phyloP scores from a whole-genome alignment of 2,329 filamentous ascomycete species.

The Leptographium wingfieldii region DNA sequence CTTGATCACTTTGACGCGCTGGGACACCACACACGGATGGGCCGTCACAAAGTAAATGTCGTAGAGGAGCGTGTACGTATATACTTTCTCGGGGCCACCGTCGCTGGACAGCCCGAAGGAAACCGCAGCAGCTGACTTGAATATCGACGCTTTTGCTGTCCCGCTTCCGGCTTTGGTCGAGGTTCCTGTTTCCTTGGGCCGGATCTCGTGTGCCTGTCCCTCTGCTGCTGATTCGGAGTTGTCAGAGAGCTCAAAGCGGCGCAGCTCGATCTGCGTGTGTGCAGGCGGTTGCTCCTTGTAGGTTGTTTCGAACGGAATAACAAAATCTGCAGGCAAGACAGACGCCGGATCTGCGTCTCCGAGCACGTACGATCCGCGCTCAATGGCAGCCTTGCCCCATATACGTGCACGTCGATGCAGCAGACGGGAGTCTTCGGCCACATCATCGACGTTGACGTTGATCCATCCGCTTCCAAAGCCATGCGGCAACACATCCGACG shows the following conservation, averaged over 20 bases:
- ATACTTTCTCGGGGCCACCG: slow-evolving; percentile 24
- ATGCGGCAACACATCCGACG: slow-evolving; percentile 42
- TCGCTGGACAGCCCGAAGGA: slow-evolving; percentile 29
- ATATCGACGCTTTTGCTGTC: slow-evolving; percentile 12
- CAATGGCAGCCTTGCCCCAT: slow-evolving; percentile 47
- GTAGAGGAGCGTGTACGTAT: slow-evolving; percentile 35
- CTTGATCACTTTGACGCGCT: slow-evolving; percentile 43
- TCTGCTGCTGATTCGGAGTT: background rate
- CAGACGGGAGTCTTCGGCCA: slow-evolving; percentile 22
- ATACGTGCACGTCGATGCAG: slow-evolving; percentile 31
- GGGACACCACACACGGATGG: slow-evolving; percentile 49
- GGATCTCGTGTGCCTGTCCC: background rate
- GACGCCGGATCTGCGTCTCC: slow-evolving; percentile 42
- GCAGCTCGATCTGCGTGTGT: slow-evolving; percentile 34
- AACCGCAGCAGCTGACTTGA: slow-evolving; percentile 24
- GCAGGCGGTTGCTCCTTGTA: slow-evolving; percentile 34
- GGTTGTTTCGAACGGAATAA: slow-evolving; percentile 44
- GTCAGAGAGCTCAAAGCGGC: slow-evolving; percentile 32
- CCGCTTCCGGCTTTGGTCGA: background rate
- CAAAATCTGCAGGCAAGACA: slow-evolving; percentile 48
- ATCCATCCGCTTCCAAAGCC: slow-evolving; percentile 44
- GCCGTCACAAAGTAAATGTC: slow-evolving; percentile 55
- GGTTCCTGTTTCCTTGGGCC: background rate
- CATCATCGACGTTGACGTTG: slow-evolving; percentile 41
- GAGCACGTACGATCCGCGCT: slow-evolving; percentile 47